A percentile compares a stretch with the other conserved stretches of the same genome.
Conservation (phyloP, 1,284 basidiomycete species). For the Marasmius sp. region DNA sequence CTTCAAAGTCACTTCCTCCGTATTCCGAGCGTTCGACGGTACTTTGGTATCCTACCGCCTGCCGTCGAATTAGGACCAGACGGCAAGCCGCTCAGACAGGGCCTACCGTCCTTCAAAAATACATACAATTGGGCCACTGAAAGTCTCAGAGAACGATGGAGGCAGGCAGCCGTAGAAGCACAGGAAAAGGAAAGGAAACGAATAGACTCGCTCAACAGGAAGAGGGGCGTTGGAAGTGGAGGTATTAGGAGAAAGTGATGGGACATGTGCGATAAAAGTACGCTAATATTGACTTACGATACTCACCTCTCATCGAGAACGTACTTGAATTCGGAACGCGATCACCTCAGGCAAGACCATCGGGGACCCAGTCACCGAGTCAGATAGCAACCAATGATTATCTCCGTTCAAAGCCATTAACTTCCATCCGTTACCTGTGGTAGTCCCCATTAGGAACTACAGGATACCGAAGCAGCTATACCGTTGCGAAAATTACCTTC, state of each 20-base stretch:
- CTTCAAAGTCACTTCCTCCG: not conserved
- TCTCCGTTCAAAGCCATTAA: too few relatives aligned
- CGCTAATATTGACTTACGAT: too few relatives aligned
- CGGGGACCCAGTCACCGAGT: too few relatives aligned
- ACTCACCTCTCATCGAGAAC: too few relatives aligned
- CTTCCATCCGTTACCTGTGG: too few relatives aligned
- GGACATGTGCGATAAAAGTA: too few relatives aligned
- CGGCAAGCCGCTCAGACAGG: not conserved
- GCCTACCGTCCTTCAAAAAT: not conserved
- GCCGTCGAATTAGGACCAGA: not conserved
- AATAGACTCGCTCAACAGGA: not conserved
- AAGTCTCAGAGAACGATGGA: not conserved
- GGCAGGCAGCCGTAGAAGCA: not conserved
- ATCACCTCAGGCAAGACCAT: too few relatives aligned
- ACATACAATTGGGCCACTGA: not conserved
- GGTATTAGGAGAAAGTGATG: not conserved
- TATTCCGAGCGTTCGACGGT: not conserved
- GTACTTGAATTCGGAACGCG: too few relatives aligned
- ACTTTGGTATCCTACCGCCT: not conserved
- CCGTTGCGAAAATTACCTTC: too few relatives aligned
- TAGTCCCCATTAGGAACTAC: too few relatives aligned
- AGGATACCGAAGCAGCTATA: too few relatives aligned
- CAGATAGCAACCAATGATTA: too few relatives aligned
- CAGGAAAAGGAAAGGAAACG: not conserved
- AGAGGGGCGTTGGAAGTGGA: not conserved